Evolutionary conservation across 306 rosid species (phyloP), one percentile per base, ranked within the genome.

Genomic region (Cucumis sativus): DNA sequence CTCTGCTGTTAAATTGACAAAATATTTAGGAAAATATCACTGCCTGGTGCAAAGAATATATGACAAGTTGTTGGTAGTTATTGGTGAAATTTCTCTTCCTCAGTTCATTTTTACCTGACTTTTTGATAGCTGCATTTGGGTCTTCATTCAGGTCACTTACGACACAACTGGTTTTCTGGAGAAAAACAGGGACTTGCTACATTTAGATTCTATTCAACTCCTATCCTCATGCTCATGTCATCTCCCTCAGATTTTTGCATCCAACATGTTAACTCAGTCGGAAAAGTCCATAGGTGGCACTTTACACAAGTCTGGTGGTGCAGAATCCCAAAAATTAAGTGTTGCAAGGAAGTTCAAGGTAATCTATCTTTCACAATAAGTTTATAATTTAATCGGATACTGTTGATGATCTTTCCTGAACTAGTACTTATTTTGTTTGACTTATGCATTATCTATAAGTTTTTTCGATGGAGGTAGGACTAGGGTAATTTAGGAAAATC

Each of bases 321-420:
- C 96, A 76, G 99, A 96, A 74, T 96, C 99, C 82, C 99, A 92
- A 78, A 96, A 96, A 86, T 86, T 92, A 79, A 96, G 99, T 84
- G 99, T 96, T 39, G 98, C 97, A 51, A 91, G 93, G 75, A 96
- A 96, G 86, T 96, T 96, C 84, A 96, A 96, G 98, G 99, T 92
- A 85, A 66, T 9, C 28, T 60, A 45, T 79, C 80, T 78, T 65
- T 37, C 40, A 39, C 13, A 54, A 37, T 41, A 16, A 20, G 45
- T 28, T 41, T 23, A 20, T 77, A 11, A 9, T 23, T 39, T 6
- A 41, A 30, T 39, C 21, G 17, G 25, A 20, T 40, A 52, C 9
- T 30, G 13, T 9, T 25, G 9, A 17, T 72, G 76, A 71, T 23
- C 4, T 71, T 67, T 71, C 76, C 59, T 45, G 76, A 47, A 71